Base-by-base conservation (phyloP, 2,329 filamentous ascomycete genomes). In the Metarhizium anisopliae region DNA sequence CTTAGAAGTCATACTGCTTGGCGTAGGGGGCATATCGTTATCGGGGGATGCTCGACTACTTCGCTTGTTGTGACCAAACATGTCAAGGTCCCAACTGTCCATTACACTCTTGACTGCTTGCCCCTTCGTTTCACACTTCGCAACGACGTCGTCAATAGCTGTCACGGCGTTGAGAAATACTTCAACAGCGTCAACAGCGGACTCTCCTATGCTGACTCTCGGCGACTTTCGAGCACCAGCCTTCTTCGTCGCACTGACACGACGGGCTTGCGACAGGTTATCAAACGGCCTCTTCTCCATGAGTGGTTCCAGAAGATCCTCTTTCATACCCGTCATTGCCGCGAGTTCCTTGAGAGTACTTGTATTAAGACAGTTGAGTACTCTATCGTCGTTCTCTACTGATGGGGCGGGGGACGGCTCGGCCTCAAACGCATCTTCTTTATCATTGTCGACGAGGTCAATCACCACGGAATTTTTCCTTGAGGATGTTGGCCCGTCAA, bases 291-390 rank as follows among this genome's bases (percentile, higher is more conserved):
- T 84, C 59, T 88, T 80, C 1, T 82, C 80, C 11, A 95, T 74
- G 55, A 97, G 79, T 14, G 83, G 71, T 47, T 85, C 78, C 1
- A 92, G 85, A 50, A 85, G 78, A 6, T 85, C 82, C 61, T 87
- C 80, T 40, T 87, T 85, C 58, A 88, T 84, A 36, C 85, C 85
- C 0, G 90, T 90, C 58, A 96, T 85, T 62, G 95, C 92, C 2
- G 87, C 83, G 47, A 99, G 80, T 56, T 93, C 89, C 40, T 86
- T 81, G 10, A 83, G 74, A 5, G 84, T 83, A 67, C 89, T 94
- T 0, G 78, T 83, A 66, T 97, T 97, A 70, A 99, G 85, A 64
- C 91, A 95, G 7, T 84, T 79, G 32, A 97, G 75, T 6, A 96
- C 81, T 51, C 70, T 67, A 51, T 71, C 68, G 43, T 68, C 67